These are phyloP conservation scores for Mentha longifolia DNA, from an alignment of 257 asterid species.

Conservation along the genomic window DNA sequence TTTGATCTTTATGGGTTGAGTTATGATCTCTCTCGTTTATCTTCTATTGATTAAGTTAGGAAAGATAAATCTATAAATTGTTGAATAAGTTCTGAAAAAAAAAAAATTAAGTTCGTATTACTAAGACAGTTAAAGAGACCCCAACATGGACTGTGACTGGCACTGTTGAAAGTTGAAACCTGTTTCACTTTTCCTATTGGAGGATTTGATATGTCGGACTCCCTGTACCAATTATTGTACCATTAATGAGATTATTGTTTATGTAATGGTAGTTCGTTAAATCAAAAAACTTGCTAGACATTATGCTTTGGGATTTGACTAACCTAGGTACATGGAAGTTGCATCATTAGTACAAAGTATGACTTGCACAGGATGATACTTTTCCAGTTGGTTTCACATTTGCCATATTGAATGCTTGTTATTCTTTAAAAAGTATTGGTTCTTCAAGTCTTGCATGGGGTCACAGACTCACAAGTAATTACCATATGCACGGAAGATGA, in stretches of 20 bases:
- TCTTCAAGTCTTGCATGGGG: slow-evolving; percentile 15
- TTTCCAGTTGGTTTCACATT: slow-evolving; percentile 30
- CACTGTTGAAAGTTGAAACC: no score
- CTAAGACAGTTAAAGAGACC: not conserved
- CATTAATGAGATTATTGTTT: slow-evolving; percentile 1
- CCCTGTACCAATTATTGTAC: slow-evolving; percentile 30
- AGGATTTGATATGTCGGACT: slow-evolving; percentile 33
- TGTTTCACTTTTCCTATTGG: not conserved
- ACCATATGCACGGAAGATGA: slow-evolving; percentile 2
- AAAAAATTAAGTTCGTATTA: not conserved
- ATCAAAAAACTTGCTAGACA: slow-evolving; percentile 16
- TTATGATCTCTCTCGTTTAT: not conserved
- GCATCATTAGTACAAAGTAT: slow-evolving; percentile 27
- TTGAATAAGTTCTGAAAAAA: not conserved
- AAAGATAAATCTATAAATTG: slow-evolving; percentile 9
- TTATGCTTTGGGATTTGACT: slow-evolving; percentile 29
- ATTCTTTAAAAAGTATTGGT: slow-evolving; percentile 19
- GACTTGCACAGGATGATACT: slow-evolving; percentile 33
- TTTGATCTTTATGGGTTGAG: slow-evolving; percentile 3
- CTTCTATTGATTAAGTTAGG: not conserved
- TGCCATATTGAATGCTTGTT: slow-evolving; percentile 21
- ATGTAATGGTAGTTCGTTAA: slow-evolving; percentile 7
- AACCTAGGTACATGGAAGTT: slow-evolving; percentile 32
- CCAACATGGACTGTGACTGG: not conserved
- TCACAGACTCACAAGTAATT: slow-evolving; percentile 1